Conservation (phyloP, 2,329 filamentous ascomycete species). For the Ceratocystis colombiana region DNA sequence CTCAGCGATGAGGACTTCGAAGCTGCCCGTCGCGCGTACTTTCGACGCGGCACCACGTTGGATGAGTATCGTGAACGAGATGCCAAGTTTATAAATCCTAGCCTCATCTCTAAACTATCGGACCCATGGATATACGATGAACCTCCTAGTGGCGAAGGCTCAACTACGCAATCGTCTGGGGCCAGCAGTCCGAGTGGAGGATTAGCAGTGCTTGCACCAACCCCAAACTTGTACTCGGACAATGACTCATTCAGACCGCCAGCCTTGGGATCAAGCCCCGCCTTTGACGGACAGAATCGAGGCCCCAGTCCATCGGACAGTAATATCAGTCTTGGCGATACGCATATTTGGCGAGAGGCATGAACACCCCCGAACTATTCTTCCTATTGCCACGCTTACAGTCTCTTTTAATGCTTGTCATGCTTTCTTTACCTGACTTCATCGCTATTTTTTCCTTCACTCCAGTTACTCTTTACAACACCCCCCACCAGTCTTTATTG, state of each 20-base stretch:
- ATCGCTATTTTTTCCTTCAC: no score
- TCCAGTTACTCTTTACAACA: no score
- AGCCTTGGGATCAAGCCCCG: neutral
- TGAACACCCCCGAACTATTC: neutral
- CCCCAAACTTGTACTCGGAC: neutral
- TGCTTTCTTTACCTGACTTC: no score
- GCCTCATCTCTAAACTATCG: conserved; percentile 56
- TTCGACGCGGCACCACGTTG: conserved; percentile 52
- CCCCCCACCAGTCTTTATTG: no score
- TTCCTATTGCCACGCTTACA: neutral
- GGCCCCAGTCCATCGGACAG: conserved; percentile 36
- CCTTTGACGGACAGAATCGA: conserved; percentile 2
- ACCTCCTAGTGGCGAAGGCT: conserved; percentile 17
- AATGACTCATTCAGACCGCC: conserved; percentile 11
- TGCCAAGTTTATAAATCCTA: conserved; percentile 65
- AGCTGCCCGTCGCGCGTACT: conserved; percentile 33
- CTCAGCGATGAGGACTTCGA: conserved; percentile 14
- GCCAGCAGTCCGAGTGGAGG: conserved; percentile 6
- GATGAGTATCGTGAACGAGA: conserved; percentile 65
- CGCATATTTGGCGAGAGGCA: conserved; percentile 40
- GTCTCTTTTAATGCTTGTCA: neutral
- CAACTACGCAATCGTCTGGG: conserved; percentile 10
- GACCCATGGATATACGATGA: conserved; percentile 56
- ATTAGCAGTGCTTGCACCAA: neutral
- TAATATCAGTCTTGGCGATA: conserved; percentile 41